phyloP scores from a whole-genome alignment of 2,329 filamentous ascomycete genomes.

The Ceratocystis papillata region DNA sequence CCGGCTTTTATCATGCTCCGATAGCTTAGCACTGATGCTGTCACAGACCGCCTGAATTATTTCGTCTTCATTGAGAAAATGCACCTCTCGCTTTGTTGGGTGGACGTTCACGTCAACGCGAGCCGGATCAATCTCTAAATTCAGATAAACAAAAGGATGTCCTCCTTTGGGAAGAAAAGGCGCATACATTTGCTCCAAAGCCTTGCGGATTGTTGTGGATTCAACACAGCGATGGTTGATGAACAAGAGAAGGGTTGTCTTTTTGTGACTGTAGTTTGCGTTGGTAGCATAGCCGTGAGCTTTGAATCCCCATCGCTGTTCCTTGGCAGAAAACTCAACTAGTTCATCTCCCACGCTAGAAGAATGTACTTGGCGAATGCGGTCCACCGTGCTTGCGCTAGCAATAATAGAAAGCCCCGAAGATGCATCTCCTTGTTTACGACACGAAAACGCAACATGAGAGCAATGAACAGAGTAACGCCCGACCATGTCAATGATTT shows the following conservation, averaged over 20 bases:
- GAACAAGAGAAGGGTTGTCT: constrained; percentile 77
- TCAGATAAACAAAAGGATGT: constrained; percentile 88
- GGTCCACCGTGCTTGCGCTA: constrained; percentile 61
- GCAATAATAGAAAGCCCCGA: constrained; percentile 70
- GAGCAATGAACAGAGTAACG: constrained; percentile 86
- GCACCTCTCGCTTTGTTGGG: constrained; percentile 91
- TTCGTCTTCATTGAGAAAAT: constrained; percentile 95
- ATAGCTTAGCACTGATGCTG: constrained; percentile 64
- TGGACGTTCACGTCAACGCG: constrained; percentile 96
- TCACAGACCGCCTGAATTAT: constrained; percentile 80
- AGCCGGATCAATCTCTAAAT: constrained; percentile 80
- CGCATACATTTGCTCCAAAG: constrained; percentile 80
- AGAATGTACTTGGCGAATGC: constrained; percentile 84
- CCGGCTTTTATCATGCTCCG: constrained; percentile 82
- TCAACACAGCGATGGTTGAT: constrained; percentile 96
- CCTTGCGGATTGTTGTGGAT: constrained; percentile 76
- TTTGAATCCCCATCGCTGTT: constrained; percentile 72
- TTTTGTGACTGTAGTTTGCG: constrained; percentile 89
- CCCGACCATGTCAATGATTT: constrained; percentile 90
- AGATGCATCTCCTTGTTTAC: constrained; percentile 83
- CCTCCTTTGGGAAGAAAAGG: constrained; percentile 84
- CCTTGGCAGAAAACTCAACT: constrained; percentile 60
- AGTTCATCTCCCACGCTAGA: constrained; percentile 77
- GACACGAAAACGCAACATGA: constrained; percentile 90
- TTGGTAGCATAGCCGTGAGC: constrained; percentile 75